phyloP scores from a whole-genome alignment of 192 early-diverging fungal species.

The Spinellus fusiger region DNA sequence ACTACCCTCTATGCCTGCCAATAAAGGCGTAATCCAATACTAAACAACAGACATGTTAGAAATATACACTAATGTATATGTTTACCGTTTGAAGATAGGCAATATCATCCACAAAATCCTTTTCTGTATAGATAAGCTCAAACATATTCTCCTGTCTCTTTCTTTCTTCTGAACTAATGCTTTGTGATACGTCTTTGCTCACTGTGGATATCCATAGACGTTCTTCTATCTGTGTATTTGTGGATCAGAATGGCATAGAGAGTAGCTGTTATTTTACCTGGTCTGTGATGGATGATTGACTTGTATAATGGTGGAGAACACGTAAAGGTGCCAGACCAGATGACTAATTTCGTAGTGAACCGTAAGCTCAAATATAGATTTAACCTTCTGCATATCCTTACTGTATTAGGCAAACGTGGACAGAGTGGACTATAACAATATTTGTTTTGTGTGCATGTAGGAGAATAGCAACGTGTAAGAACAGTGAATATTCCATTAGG shows the following conservation, averaged over 20 bases:
- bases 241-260: not conserved
- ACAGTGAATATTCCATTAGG: slow-evolving; percentile 87
- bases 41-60: slow-evolving; percentile 5
- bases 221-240: slow-evolving; percentile 45
- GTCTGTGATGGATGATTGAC: not conserved
- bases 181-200: slow-evolving; percentile 65
- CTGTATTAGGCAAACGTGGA: slow-evolving; percentile 72
- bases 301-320: not conserved
- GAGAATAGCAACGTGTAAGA: slow-evolving; percentile 90
- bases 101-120: slow-evolving; percentile 88
- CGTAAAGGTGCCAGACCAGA: not conserved
- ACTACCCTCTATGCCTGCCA: slow-evolving; percentile 56
- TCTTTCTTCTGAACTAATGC: slow-evolving; percentile 66
- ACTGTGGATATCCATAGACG: slow-evolving; percentile 82
- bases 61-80: not conserved
- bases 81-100: slow-evolving; percentile 68
- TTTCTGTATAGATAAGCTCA: slow-evolving; percentile 88
- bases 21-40: slow-evolving; percentile 62
- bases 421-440: slow-evolving; percentile 88
- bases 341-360: not conserved
- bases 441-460: slow-evolving; percentile 75
- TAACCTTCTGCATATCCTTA: slow-evolving; percentile 2
- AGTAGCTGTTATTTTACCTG: not conserved
- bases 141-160: slow-evolving; percentile 92
- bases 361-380: not conserved